Evolutionary conservation across 768 basidiomycete species (phyloP).

Genomic region (Dioszegia aurantiaca): DNA sequence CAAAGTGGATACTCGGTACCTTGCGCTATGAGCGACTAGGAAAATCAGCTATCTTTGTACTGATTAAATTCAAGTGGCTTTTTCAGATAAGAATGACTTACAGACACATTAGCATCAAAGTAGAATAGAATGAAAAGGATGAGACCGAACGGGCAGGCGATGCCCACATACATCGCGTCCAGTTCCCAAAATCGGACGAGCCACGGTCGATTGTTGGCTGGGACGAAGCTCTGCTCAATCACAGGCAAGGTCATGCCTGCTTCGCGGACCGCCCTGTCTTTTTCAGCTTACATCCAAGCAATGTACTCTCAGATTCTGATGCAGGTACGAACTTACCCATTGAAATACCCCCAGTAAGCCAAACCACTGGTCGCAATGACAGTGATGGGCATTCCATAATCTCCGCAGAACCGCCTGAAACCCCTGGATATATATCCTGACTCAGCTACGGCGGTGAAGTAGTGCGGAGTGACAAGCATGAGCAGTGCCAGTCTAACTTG

Average conservation of each 20-base stretch:
- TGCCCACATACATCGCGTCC: conserved; percentile 81
- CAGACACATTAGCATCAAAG: conserved; percentile 92
- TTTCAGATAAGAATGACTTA: conserved; percentile 53
- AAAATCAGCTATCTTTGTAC: too few relatives aligned
- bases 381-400: conserved; percentile 89
- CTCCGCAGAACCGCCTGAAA: conserved; percentile 70
- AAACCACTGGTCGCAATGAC: conserved; percentile 70
- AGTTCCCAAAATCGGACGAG: conserved; percentile 85
- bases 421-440: conserved; percentile 70
- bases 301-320: neutral
- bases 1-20: conserved; percentile 74
- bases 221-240: conserved; percentile 62
- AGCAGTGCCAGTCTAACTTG: conserved; percentile 70
- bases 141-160: conserved; percentile 83
- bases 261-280: conserved; percentile 54
- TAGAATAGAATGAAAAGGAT: conserved; percentile 88
- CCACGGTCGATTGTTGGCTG: conserved; percentile 72
- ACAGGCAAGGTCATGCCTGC: conserved; percentile 63
- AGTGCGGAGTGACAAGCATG: conserved; percentile 71
- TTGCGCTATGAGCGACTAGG: conserved; percentile 84
- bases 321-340: conserved; percentile 40
- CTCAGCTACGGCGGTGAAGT: conserved; percentile 66
- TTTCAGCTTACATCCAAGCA: too few relatives aligned
- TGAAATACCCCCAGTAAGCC: conserved; percentile 83
- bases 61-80: too few relatives aligned